Conservation (phyloP, 1,284 basidiomycete species). For the Thecaphora thlaspeos region DNA sequence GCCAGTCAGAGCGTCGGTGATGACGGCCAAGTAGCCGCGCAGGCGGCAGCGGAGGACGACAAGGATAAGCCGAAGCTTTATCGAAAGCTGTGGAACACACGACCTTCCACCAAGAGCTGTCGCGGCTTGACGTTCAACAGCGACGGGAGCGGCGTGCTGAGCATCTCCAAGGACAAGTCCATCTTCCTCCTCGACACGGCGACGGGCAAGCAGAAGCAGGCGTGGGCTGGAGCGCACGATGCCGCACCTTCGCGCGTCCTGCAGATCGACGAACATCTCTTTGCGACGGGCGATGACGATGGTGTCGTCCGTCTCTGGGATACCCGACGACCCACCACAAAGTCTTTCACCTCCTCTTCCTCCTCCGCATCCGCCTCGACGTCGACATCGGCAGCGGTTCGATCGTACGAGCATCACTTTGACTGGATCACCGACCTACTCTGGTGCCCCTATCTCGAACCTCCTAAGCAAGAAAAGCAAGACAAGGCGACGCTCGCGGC, state of each 20-base stretch:
- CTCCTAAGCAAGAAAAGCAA: conserved; percentile 25
- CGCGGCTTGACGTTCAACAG: conserved; percentile 35
- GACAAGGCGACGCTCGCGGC: conserved; percentile 11
- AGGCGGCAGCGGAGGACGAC: neutral
- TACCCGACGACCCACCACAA: conserved; percentile 63
- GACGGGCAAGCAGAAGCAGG: conserved; percentile 68
- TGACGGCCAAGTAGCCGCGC: neutral
- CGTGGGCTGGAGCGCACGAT: conserved; percentile 73
- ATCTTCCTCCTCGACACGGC: conserved; percentile 62
- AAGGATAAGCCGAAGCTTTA: conserved; percentile 13
- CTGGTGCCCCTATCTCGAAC: conserved; percentile 61
- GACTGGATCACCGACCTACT: conserved; percentile 94
- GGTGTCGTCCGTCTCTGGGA: conserved; percentile 95
- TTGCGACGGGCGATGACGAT: conserved; percentile 88
- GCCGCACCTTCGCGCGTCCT: conserved; percentile 65
- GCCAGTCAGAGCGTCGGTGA: neutral
- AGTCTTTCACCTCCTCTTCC: neutral
- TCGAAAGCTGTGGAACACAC: conserved; percentile 32
- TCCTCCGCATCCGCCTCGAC: too few species aligned
- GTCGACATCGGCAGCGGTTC: conserved; percentile 56
- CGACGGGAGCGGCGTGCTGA: conserved; percentile 62
- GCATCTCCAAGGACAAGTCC: conserved; percentile 78
- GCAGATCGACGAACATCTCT: conserved; percentile 72
- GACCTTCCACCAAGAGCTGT: conserved; percentile 44
- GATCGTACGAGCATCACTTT: conserved; percentile 80